Base-by-base conservation (phyloP, 73 alveolate genomes). In the Stentor coeruleus region DNA sequence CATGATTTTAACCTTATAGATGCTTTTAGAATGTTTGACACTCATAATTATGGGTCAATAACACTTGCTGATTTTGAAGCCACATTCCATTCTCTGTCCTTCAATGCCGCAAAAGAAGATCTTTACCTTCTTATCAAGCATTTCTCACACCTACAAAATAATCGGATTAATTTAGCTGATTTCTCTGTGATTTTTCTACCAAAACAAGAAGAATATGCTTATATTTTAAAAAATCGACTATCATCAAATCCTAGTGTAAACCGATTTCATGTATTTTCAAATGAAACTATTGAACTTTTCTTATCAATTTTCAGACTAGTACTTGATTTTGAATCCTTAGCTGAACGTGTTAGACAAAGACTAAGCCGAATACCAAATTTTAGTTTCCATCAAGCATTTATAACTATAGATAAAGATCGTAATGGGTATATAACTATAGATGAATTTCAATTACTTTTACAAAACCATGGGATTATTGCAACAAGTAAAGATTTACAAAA, bases 181-280 rank as follows among this genome's bases (percentile, higher is more conserved):
- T 85, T 87, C 77, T 84, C 88, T 38, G 88, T 84, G 11, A 77
- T 85, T 20, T 80, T 87, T 66, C 59, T 85, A 1, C 93, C 93
- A 35, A 40, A 72, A 38, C 72, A 81, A 58, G 31, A 49, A n/a
- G 92, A 84, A 28, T 38, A 84, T 2, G 60, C 83, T 14, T 28
- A 33, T 26, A 31, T 66, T 40, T 66, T 66, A 72, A 81, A 55
- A 36, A 58, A 49, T 36, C 55, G 86, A 35, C 66, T 33, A 26
- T 35, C 58, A 26, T 74, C 83, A 2, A 40, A 81, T 38, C 39
- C 38, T 26, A 39, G 66, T 4, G 42, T 36, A 82, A 59, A 49
- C 28, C 60, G 88, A 6, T 40, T 66, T 60, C 35, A 36, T 28
- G 87, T 59, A 40, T 55, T 72, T 39, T 85, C 86, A 15, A 31